A percentile compares a stretch with the other conserved stretches of the same genome.
Conservation (phyloP, 2,329 filamentous ascomycete species). For the Xylariaceae sp. region DNA sequence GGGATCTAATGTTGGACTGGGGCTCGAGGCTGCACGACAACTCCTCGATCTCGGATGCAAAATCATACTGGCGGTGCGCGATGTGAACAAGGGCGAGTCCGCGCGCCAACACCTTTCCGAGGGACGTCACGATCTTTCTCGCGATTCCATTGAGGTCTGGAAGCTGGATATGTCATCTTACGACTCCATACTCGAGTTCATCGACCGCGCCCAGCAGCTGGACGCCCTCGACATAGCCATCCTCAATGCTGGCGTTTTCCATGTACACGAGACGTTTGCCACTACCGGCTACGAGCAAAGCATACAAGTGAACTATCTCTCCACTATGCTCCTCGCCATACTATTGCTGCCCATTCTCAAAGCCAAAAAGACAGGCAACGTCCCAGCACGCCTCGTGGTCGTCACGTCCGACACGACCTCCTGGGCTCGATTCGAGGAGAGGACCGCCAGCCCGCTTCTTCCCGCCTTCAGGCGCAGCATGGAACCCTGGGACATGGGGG, state of each 20-base stretch:
- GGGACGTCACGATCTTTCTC: not conserved
- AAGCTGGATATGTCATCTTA: conserved; percentile 35
- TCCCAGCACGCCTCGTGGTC: conserved; percentile 7
- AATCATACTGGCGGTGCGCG: conserved; percentile 30
- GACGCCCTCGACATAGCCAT: conserved; percentile 34
- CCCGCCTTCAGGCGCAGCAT: conserved; percentile 6
- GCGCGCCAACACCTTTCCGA: not conserved
- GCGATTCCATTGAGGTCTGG: conserved; percentile 34
- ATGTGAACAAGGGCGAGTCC: conserved; percentile 21
- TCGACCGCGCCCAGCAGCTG: conserved; percentile 25
- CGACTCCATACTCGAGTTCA: conserved; percentile 34
- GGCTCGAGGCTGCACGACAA: conserved; percentile 28
- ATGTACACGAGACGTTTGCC: conserved; percentile 3
- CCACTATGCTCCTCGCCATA: conserved; percentile 41
- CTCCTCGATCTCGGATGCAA: conserved; percentile 25
- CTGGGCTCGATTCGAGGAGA: conserved; percentile 14
- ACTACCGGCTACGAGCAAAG: conserved; percentile 34
- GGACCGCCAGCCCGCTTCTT: conserved; percentile 6
- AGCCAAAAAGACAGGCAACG: not conserved
- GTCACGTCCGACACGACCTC: conserved; percentile 22
- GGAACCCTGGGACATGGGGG: conserved; percentile 6
- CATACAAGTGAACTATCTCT: conserved; percentile 48
- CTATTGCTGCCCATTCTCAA: conserved; percentile 43
- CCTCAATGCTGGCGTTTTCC: conserved; percentile 29
- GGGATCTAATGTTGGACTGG: conserved; percentile 29